Evolutionary conservation across 2,329 filamentous ascomycete species (phyloP), one percentile per base, ranked within the genome.

Genomic region (Chaetomium globosum): DNA sequence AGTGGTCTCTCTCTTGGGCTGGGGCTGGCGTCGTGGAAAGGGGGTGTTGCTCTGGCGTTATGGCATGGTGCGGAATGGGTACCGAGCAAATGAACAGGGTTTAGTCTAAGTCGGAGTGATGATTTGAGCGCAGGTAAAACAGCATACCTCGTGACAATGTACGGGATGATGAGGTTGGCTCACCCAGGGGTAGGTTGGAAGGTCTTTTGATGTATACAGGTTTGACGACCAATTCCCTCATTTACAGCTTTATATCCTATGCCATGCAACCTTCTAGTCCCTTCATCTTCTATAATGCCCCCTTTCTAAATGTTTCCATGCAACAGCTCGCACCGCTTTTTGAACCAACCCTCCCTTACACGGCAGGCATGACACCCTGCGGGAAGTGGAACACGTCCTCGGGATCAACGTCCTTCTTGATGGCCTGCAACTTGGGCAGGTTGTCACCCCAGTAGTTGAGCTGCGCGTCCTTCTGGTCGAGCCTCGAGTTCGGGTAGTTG

Each of bases 371-470:
- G 43, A 77, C 67, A 5, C 75, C 77, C 68, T 80, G 79, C 3
- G 78, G 78, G 39, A 78, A 77, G 68, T 78, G 76, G 46, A 80
- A 80, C 13, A 80, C 61, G 48, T 81, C 73, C 0, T 69, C 67
- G 1, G 78, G 77, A 39, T 80, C 77, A n/a, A 77, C 67, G 4
- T 36, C 60, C 10, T 71, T 71, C 73, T 81, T 80, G 58, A 80
- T 71, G 19, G 62, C 61, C 64, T 71, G 74, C 61, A 81, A 60
- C 30, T 70, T 74, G 0, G 67, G 56, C 60, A 80, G 59, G n/a
- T 77, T 76, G 1, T 39, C 19, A 0, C 76, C 78, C 73, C 76
- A 80, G 68, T 80, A 80, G 46, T 73, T 67, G 48, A 39, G 62
- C 61, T 76, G 74, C 0, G 78, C 78, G 4, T 73, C 73, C 16